Evolutionary conservation across 2,329 filamentous ascomycete genomes (phyloP).

Genomic region (Ophiostoma novo-ulmi): DNA sequence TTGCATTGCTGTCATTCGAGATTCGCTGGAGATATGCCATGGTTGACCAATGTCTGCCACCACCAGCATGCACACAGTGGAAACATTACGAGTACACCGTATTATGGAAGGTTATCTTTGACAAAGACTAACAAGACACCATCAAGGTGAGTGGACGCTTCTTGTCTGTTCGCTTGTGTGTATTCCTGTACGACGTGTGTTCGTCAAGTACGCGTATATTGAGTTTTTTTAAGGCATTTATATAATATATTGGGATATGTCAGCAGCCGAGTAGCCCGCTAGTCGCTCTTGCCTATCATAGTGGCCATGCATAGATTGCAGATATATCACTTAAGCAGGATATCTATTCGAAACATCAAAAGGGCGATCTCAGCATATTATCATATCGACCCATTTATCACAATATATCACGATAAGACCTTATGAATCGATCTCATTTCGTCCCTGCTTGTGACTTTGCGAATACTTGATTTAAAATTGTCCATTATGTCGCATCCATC

Average conservation of each 20-base stretch:
- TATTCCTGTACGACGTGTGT: neutral
- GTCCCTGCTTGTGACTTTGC: neutral
- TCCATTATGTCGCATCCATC: neutral
- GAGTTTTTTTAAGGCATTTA: too few species aligned
- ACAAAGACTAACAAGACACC: neutral
- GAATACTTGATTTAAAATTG: neutral
- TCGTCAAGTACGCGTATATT: neutral
- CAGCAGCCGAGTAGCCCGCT: too few species aligned
- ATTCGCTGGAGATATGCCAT: slow-evolving; percentile 4
- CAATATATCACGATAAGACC: too few species aligned
- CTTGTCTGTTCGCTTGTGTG: neutral
- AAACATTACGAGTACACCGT: too few species aligned
- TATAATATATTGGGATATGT: too few species aligned
- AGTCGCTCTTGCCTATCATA: neutral
- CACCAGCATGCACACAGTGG: neutral
- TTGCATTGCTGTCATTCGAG: neutral
- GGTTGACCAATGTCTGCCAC: neutral
- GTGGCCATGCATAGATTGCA: neutral
- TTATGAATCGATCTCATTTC: neutral
- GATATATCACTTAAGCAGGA: neutral
- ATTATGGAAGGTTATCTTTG: neutral
- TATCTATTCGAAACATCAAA: neutral
- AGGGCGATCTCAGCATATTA: neutral
- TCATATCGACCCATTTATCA: too few species aligned
- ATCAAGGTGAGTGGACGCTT: neutral